These are phyloP conservation scores for Lactifluus subvellereus DNA, from an alignment of 768 basidiomycete genomes.

Conservation along the genomic window DNA sequence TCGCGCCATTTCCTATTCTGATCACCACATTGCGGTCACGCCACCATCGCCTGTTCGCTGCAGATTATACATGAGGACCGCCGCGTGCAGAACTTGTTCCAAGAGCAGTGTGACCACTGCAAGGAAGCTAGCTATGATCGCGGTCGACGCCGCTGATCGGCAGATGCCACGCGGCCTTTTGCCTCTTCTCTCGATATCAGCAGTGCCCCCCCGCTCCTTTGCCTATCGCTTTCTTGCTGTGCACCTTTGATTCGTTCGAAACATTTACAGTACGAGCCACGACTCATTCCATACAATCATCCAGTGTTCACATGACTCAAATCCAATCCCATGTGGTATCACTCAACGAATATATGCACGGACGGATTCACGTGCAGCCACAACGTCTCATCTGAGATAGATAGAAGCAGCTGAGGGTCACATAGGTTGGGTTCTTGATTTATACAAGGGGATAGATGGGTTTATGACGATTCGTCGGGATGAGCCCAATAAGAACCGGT, in stretches of 20 bases:
- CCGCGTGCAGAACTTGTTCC: conserved; percentile 59
- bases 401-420: conserved; percentile 3
- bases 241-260: conserved; percentile 7
- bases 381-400: conserved; percentile 1
- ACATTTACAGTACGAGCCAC: conserved; percentile 15
- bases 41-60: conserved; percentile 7
- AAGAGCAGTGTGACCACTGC: conserved; percentile 57
- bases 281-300: conserved; percentile 9
- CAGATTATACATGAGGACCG: conserved; percentile 37
- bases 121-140: conserved; percentile 33
- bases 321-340: neutral
- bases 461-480: no score
- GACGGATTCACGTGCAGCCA: conserved; percentile 1
- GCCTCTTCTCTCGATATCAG: neutral
- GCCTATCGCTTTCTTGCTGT: conserved; percentile 12
- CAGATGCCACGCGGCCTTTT: conserved; percentile 5
- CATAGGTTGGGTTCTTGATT: neutral
- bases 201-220: neutral
- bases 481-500: no score
- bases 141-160: conserved; percentile 25
- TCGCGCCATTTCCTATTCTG: conserved; percentile 5
- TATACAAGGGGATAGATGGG: no score
- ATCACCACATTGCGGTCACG: neutral
- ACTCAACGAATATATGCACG: conserved; percentile 5
- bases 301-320: conserved; percentile 12